phyloP scores from a whole-genome alignment of 2,329 filamentous ascomycete genomes.

The Colletotrichum sp. region DNA sequence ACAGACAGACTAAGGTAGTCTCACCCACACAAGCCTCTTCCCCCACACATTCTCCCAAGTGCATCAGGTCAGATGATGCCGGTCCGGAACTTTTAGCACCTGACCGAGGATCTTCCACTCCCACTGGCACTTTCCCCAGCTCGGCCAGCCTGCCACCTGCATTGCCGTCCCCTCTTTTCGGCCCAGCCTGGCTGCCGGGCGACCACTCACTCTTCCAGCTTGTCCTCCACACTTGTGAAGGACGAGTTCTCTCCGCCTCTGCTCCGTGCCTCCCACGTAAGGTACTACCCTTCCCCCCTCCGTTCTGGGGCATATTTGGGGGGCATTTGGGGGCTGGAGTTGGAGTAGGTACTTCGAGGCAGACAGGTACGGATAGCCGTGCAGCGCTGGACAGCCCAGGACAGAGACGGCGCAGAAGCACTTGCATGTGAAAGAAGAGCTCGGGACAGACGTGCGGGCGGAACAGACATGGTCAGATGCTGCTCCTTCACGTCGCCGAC shows the following conservation, averaged over 20 bases:
- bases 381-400: not conserved
- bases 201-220: not conserved
- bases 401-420: not conserved
- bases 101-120: slow-evolving; percentile 17
- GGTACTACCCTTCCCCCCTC: not conserved
- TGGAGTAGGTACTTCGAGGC: not conserved
- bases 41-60: not conserved
- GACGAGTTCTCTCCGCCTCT: not conserved
- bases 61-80: slow-evolving; percentile 14
- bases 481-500: not conserved
- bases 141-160: not conserved
- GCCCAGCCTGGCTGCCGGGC: not conserved
- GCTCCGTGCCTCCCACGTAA: not conserved
- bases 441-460: not conserved
- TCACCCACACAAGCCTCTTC: not conserved
- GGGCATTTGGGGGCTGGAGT: not conserved
- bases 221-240: not conserved
- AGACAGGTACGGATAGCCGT: not conserved
- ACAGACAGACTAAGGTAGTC: not conserved
- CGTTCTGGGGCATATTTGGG: not conserved
- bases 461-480: not conserved
- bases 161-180: slow-evolving; percentile 18
- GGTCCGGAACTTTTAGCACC: slow-evolving; percentile 18
- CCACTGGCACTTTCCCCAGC: not conserved
- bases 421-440: slow-evolving; percentile 18